Evolutionary conservation across 2,329 filamentous ascomycete genomes (phyloP).

Genomic region (Xylariaceae sp.): DNA sequence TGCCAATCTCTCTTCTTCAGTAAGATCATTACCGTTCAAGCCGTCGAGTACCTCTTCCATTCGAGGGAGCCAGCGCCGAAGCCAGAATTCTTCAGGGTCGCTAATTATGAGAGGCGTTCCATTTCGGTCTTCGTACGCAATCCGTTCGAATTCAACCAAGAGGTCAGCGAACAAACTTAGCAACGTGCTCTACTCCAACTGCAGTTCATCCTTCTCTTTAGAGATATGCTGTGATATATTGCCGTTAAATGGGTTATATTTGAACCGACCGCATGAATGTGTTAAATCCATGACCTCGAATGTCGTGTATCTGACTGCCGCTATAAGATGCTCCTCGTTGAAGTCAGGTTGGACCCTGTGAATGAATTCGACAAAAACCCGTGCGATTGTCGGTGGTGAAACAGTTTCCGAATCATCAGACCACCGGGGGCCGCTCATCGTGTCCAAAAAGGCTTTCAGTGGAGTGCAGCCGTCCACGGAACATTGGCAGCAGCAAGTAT

Average conservation of each 20-base stretch:
- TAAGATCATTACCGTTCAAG: constrained; percentile 7
- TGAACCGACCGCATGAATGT: constrained; percentile 12
- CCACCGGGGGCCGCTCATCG: too few species aligned
- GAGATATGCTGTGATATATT: not conserved
- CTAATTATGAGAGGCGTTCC: constrained; percentile 8
- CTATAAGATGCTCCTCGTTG: not conserved
- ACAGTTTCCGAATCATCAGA: too few species aligned
- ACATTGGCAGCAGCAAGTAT: constrained; percentile 7
- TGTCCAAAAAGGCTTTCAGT: not conserved
- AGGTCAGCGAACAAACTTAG: constrained; percentile 1
- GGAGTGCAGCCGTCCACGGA: not conserved
- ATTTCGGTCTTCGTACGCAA: constrained; percentile 8
- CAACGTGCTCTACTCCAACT: constrained; percentile 3
- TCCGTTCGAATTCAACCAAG: not conserved
- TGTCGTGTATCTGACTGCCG: not conserved
- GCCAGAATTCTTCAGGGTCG: constrained; percentile 15
- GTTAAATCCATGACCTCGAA: constrained; percentile 13
- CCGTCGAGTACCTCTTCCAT: not conserved
- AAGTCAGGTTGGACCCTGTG: not conserved
- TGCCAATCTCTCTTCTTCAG: constrained; percentile 3
- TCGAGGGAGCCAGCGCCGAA: constrained; percentile 15
- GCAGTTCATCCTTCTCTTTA: constrained; percentile 5
- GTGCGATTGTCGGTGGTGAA: too few species aligned
- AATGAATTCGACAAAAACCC: not conserved
- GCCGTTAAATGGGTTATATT: too few species aligned